A percentile compares a stretch with the other conserved stretches of the same genome.
These are phyloP conservation scores for Rubus idaeus DNA, from an alignment of 306 rosid species.

Conservation along the genomic window DNA sequence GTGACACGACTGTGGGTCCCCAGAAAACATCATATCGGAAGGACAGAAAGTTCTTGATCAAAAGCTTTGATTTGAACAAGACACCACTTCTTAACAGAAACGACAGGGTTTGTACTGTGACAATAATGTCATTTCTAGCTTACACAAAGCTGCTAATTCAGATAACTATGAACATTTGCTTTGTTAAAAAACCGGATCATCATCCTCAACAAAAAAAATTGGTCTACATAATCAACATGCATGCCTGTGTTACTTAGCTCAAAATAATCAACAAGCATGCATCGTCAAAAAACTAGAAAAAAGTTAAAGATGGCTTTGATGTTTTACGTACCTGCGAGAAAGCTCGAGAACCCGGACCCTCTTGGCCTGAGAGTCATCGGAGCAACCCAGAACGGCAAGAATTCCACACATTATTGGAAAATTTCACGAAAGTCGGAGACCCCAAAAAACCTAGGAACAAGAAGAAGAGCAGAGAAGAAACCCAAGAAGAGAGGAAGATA, in stretches of 20 bases:
- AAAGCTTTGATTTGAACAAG: not conserved
- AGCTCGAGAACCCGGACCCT: conserved; percentile 86
- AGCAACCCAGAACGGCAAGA: conserved; percentile 90
- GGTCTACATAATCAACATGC: not conserved
- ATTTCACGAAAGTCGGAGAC: not conserved
- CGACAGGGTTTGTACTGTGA: not conserved
- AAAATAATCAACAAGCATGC: not conserved
- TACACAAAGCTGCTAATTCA: not conserved
- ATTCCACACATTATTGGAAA: conserved; percentile 77
- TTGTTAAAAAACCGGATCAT: not conserved
- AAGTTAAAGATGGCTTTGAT: not conserved
- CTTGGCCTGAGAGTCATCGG: conserved; percentile 79
- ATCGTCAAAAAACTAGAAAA: not conserved
- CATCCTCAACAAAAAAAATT: not conserved
- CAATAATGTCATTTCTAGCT: not conserved
- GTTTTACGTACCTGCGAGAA: conserved; percentile 35
- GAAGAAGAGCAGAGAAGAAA: not conserved
- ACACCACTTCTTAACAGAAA: not conserved
- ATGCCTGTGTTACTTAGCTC: no score
- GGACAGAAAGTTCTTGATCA: not conserved
- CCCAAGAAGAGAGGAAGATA: not conserved
- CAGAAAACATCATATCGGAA: not conserved
- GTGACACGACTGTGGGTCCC: not conserved
- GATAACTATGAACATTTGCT: not conserved
- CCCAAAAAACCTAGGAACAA: not conserved